Evolutionary conservation across 2,329 filamentous ascomycete genomes (phyloP).

Genomic region (Fusarium goolgardi): DNA sequence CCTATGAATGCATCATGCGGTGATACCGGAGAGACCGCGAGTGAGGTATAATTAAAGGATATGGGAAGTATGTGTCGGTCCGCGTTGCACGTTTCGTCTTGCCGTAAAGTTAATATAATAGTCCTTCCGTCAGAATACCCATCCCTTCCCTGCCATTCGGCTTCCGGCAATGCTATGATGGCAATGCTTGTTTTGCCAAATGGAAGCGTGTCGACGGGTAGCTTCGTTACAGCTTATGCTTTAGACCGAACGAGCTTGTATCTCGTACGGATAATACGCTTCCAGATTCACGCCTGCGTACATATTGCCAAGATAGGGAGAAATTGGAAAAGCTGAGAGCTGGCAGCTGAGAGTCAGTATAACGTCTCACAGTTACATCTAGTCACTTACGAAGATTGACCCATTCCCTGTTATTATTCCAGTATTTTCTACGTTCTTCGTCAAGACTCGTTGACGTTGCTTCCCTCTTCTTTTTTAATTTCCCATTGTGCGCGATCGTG

Average conservation of each 20-base stretch:
- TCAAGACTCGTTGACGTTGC: neutral
- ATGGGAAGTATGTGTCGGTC: slow-evolving; percentile 12
- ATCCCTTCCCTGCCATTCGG: neutral
- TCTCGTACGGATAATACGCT: neutral
- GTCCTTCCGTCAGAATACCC: neutral
- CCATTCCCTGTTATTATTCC: neutral
- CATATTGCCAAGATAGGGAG: neutral
- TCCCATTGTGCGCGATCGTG: slow-evolving; percentile 12
- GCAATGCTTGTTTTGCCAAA: neutral
- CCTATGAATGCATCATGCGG: slow-evolving; percentile 34
- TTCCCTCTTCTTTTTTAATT: neutral
- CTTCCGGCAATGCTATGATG: slow-evolving; percentile 9
- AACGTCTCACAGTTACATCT: slow-evolving; percentile 32
- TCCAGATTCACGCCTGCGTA: neutral
- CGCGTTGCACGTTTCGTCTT: slow-evolving; percentile 31
- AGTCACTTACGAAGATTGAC: neutral
- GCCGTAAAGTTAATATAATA: slow-evolving; percentile 28
- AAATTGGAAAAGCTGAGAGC: neutral
- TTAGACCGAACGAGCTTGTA: neutral
- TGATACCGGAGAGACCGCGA: slow-evolving; percentile 34
- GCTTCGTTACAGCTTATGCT: slow-evolving; percentile 11
- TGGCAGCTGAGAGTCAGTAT: slow-evolving; percentile 9
- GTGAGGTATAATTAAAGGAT: slow-evolving; percentile 23
- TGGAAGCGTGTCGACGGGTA: neutral
- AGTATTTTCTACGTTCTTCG: neutral